Conservation (phyloP, 2,329 filamentous ascomycete genomes). For the Fusarium nelsonii region DNA sequence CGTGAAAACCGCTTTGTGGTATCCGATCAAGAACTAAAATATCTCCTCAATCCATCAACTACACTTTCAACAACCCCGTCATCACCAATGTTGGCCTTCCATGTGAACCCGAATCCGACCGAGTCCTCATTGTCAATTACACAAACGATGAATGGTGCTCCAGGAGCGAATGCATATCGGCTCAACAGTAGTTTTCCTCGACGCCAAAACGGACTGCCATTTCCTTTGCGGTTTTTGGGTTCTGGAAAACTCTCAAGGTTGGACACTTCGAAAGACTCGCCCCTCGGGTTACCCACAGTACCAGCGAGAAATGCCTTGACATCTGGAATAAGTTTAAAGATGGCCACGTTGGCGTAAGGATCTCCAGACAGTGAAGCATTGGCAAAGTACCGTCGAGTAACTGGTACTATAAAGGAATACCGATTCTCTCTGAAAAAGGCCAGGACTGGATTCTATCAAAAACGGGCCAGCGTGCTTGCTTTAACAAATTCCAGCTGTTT, state of each 20-base stretch:
- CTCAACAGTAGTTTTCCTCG: conserved; percentile 4
- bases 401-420: no score
- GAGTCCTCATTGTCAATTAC: not conserved
- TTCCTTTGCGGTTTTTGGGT: not conserved
- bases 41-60: not conserved
- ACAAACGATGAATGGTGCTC: conserved; percentile 6
- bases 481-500: no score
- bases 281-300: not conserved
- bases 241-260: conserved; percentile 3
- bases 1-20: not conserved
- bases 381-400: conserved; percentile 9
- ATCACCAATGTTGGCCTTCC: conserved; percentile 10
- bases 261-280: conserved; percentile 15
- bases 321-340: conserved; percentile 3
- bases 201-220: not conserved
- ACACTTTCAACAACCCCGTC: conserved; percentile 1
- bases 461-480: no score
- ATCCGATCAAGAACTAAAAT: not conserved
- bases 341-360: not conserved
- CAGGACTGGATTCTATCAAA: no score
- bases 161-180: conserved; percentile 10
- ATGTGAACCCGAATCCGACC: conserved; percentile 10
- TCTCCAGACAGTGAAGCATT: conserved; percentile 4
- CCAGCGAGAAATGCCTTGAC: not conserved
- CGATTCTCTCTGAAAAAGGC: no score